phyloP scores from a whole-genome alignment of 352 stramenopile species.

The Phytopythium ostracodes region DNA sequence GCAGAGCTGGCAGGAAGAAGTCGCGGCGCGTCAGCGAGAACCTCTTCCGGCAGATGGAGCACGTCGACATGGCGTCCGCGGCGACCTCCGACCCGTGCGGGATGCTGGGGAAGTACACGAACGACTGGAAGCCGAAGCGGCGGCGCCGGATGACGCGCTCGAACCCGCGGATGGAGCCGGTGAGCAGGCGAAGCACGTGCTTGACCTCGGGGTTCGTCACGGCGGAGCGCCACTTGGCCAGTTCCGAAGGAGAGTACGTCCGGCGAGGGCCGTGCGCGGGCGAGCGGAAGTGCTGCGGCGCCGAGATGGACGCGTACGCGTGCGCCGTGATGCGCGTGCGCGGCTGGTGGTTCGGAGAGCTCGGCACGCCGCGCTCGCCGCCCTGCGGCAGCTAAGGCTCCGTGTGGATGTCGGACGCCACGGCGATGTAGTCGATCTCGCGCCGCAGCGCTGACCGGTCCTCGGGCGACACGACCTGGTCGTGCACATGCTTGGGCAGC shows the following conservation, averaged over 20 bases:
- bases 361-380: conserved; percentile 21
- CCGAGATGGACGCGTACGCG: conserved; percentile 49
- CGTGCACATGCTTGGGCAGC: conserved; percentile 47
- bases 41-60: conserved; percentile 33
- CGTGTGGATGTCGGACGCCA: conserved; percentile 58
- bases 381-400: conserved; percentile 6
- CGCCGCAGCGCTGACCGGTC: conserved; percentile 49
- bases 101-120: conserved; percentile 31
- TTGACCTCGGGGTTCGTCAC: conserved; percentile 62
- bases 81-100: conserved; percentile 9
- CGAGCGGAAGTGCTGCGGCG: conserved; percentile 30
- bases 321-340: conserved; percentile 49
- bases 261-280: conserved; percentile 1
- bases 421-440: conserved; percentile 51
- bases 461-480: conserved; percentile 39
- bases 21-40: conserved; percentile 47
- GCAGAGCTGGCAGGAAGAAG: conserved; percentile 52
- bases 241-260: conserved; percentile 24
- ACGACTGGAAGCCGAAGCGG: conserved; percentile 62
- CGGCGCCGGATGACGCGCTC: conserved; percentile 66
- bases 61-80: conserved; percentile 15
- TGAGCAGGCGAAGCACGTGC: conserved; percentile 52
- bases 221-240: conserved; percentile 30
- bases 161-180: conserved; percentile 50
- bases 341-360: conserved; percentile 20